A percentile compares a stretch with the other conserved stretches of the same genome.
These are phyloP conservation scores for Globisporangium abappressorium DNA, from an alignment of 352 stramenopile genomes.

Conservation along the genomic window DNA sequence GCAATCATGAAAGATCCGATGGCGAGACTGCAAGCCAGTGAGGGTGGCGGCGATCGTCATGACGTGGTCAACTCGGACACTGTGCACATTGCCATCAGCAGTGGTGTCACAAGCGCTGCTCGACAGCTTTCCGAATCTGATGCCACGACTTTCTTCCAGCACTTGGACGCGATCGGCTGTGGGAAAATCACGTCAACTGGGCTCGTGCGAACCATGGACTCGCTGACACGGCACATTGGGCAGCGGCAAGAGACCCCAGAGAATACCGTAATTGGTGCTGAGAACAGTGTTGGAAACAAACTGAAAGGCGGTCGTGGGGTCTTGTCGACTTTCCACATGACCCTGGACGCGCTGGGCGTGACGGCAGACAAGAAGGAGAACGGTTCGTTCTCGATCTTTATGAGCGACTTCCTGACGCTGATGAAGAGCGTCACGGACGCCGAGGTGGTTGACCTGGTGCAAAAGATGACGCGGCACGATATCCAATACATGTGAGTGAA, in stretches of 20 bases:
- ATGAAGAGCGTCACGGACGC: conserved; percentile 36
- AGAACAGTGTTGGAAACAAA: not conserved
- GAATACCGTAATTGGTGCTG: not conserved
- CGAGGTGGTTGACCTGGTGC: conserved; percentile 38
- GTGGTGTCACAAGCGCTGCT: not conserved
- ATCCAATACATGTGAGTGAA: conserved; percentile 53
- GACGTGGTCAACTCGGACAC: not conserved
- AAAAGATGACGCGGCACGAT: conserved; percentile 46
- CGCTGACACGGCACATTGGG: conserved; percentile 43
- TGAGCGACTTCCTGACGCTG: conserved; percentile 34
- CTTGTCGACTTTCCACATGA: conserved; percentile 22
- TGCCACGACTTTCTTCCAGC: conserved; percentile 39
- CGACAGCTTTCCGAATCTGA: conserved; percentile 14
- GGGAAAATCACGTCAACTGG: conserved; percentile 46
- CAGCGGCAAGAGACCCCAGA: conserved; percentile 1
- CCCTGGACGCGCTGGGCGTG: conserved; percentile 17
- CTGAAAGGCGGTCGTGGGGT: not conserved
- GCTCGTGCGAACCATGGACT: conserved; percentile 33
- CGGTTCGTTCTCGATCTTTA: conserved; percentile 20
- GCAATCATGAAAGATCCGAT: conserved; percentile 19
- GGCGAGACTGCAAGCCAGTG: conserved; percentile 2
- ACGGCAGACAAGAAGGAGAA: not conserved
- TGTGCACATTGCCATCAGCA: not conserved
- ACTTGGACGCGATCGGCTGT: conserved; percentile 44
- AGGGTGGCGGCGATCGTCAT: not conserved